A percentile compares a stretch with the other conserved stretches of the same genome.
Evolutionary conservation across 2,329 filamentous ascomycete genomes (phyloP).

Genomic region (Sclerotinia spermophila): DNA sequence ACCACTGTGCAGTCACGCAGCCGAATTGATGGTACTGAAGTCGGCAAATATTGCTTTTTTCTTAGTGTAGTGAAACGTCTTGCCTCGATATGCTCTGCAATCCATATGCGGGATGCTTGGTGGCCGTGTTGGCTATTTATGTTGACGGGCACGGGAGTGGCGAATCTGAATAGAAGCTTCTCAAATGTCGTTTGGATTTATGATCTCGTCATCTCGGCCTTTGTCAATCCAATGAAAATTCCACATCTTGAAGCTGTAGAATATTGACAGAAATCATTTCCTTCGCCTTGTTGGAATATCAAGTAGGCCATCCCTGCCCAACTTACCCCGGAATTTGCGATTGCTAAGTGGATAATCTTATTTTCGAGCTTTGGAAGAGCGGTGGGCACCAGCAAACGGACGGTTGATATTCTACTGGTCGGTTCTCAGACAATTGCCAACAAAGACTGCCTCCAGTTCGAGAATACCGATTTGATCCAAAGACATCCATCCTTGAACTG

Average conservation of each 20-base stretch:
- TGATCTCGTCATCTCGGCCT: constrained; percentile 25
- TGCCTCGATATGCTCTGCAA: constrained; percentile 35
- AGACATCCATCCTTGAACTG: constrained; percentile 31
- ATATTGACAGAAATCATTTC: constrained; percentile 24
- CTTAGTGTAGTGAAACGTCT: constrained; percentile 31
- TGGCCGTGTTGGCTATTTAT: constrained; percentile 28
- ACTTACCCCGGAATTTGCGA: constrained; percentile 7
- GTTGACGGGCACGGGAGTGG: constrained; percentile 33
- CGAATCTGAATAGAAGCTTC: constrained; percentile 34
- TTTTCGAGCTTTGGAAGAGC: constrained; percentile 44
- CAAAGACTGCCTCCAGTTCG: constrained; percentile 46
- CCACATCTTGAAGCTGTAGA: constrained; percentile 7
- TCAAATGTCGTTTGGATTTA: constrained; percentile 29
- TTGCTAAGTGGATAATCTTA: constrained; percentile 39
- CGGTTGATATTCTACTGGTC: constrained; percentile 38
- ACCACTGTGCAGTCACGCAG: constrained; percentile 31
- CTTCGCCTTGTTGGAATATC: constrained; percentile 16
- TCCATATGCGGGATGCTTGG: constrained; percentile 30
- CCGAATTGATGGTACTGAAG: constrained; percentile 27
- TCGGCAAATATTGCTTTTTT: constrained; percentile 29
- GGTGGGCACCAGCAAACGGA: constrained; percentile 49
- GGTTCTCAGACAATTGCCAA: constrained; percentile 47
- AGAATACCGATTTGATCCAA: constrained; percentile 35
- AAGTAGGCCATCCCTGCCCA: constrained; percentile 26
- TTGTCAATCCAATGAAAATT: constrained; percentile 22